Percentiles rank a stretch among this genome's conserved stretches.
Conservation (phyloP, 768 basidiomycete genomes). For the Leccinum broughii region DNA sequence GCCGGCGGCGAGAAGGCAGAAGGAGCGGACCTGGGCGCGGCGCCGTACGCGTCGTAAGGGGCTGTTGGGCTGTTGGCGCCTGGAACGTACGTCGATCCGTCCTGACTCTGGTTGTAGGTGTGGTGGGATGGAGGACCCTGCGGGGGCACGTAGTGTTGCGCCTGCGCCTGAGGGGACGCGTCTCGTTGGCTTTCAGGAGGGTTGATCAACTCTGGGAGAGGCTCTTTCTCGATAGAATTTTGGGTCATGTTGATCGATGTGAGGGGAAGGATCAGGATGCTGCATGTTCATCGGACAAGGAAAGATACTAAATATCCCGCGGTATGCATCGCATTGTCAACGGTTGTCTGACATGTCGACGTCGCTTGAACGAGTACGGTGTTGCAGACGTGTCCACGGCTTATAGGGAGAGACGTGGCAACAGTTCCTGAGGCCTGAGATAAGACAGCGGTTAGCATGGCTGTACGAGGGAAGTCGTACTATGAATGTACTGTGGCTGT, state of each 20-base stretch:
- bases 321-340: too few species aligned
- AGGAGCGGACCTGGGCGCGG: neutral
- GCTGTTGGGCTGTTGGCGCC: neutral
- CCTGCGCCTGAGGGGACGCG: conserved; percentile 4
- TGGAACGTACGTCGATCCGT: neutral
- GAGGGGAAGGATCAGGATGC: neutral
- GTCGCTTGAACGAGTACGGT: too few species aligned
- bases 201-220: neutral
- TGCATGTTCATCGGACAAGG: too few species aligned
- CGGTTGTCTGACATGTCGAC: too few species aligned
- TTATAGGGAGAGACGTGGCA: too few species aligned
- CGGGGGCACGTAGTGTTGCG: neutral
- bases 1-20: neutral
- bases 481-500: too few species aligned
- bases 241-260: conserved; percentile 18
- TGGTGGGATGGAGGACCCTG: conserved; percentile 17
- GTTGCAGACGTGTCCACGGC: too few species aligned
- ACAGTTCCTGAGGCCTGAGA: too few species aligned
- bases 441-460: too few species aligned
- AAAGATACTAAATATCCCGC: too few species aligned
- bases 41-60: too few species aligned
- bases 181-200: conserved; percentile 14
- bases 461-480: too few species aligned
- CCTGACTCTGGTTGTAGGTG: neutral
- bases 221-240: neutral